phyloP scores from a whole-genome alignment of 2,329 filamentous ascomycete species.

The Colletotrichum euphorbiae region DNA sequence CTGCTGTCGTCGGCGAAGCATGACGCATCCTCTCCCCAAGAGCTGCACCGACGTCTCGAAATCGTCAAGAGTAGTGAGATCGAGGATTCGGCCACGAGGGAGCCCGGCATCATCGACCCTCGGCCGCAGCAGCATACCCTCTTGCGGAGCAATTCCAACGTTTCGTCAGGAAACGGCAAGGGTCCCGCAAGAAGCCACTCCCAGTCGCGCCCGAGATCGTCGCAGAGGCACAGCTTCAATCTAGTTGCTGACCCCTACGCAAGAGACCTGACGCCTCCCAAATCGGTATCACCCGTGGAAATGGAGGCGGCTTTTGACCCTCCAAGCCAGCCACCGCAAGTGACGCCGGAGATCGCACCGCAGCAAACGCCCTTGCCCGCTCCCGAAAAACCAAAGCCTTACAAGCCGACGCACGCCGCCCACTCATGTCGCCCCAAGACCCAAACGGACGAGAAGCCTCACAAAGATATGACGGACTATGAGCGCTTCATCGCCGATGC shows the following conservation, averaged over 20 bases:
- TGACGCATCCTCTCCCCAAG: conserved; percentile 22
- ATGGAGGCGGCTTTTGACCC: conserved; percentile 32
- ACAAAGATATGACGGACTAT: conserved; percentile 42
- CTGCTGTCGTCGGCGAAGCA: conserved; percentile 21
- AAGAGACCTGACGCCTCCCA: conserved; percentile 35
- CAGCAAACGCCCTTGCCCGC: conserved; percentile 1
- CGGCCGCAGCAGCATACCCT: conserved; percentile 22
- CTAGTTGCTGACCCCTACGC: conserved; percentile 31
- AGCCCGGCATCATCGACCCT: conserved; percentile 1
- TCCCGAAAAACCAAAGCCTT: not conserved
- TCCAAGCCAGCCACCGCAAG: conserved; percentile 8
- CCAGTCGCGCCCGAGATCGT: conserved; percentile 22
- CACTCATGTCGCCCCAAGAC: not conserved
- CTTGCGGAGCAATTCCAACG: conserved; percentile 10
- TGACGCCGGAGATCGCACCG: not conserved
- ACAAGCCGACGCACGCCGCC: not conserved
- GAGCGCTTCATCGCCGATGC: conserved; percentile 46
- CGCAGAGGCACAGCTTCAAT: conserved; percentile 34
- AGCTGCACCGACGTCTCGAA: conserved; percentile 35
- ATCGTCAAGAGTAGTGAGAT: conserved; percentile 36
- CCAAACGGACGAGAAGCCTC: not conserved
- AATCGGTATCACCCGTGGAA: conserved; percentile 31
- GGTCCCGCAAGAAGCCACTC: conserved; percentile 3
- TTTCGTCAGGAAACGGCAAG: conserved; percentile 18
- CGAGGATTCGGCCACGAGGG: conserved; percentile 25